These are phyloP conservation scores for Mycena chlorophos DNA, from an alignment of 768 basidiomycete species.

Conservation along the genomic window DNA sequence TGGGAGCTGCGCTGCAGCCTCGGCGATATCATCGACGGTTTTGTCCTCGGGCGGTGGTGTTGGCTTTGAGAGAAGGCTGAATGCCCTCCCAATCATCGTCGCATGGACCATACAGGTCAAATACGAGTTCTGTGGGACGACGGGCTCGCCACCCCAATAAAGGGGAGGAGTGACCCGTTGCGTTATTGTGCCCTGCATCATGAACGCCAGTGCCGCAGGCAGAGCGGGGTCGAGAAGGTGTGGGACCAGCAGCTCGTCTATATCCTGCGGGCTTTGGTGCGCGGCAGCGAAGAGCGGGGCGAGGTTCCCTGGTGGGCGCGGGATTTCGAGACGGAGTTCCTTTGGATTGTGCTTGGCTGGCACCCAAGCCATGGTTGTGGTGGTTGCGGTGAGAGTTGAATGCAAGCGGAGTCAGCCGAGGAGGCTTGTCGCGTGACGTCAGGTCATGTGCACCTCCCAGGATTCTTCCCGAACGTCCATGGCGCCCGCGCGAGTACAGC, in stretches of 20 bases:
- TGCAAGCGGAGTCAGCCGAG: background rate
- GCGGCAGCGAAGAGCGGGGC: conserved; percentile 4
- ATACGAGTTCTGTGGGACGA: background rate
- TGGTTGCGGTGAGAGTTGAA: too few species aligned
- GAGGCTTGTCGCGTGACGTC: background rate
- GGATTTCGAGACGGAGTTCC: background rate
- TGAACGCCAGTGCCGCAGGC: conserved; percentile 2
- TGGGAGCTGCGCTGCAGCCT: background rate
- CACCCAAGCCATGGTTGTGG: background rate
- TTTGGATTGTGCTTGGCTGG: background rate
- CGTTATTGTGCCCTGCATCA: background rate
- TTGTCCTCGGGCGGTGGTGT: conserved; percentile 3
- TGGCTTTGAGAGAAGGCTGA: conserved; percentile 6
- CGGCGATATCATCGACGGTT: conserved; percentile 1
- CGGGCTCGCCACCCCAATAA: conserved; percentile 11
- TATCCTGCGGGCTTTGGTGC: background rate
- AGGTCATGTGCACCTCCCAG: background rate
- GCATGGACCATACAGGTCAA: conserved; percentile 4
- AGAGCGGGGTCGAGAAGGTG: conserved; percentile 11
- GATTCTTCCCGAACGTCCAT: background rate
- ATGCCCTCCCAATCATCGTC: conserved; percentile 9
- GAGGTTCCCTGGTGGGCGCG: background rate
- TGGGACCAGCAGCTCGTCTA: conserved; percentile 9
- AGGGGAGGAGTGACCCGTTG: conserved; percentile 4
- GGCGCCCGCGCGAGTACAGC: background rate